Evolutionary conservation across 495 filamentous ascomycete genomes (phyloP).

Genomic region (Pyrenula massariospora): DNA sequence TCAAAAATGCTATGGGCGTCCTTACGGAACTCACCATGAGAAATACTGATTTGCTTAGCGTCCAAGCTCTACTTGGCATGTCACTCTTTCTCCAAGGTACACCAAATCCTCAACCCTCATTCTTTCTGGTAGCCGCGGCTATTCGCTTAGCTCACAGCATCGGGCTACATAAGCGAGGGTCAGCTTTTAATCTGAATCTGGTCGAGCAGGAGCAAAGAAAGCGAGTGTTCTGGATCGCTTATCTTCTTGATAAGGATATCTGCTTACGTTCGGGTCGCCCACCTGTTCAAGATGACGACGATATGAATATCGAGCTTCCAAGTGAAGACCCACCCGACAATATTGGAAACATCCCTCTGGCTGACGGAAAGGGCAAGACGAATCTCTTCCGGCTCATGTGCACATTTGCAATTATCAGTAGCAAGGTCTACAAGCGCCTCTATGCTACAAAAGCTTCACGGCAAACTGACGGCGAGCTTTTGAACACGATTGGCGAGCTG

Average conservation of each 20-base stretch:
- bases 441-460: constrained; percentile 89
- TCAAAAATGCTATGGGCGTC: constrained; percentile 93
- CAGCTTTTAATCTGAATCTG: constrained; percentile 78
- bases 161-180: constrained; percentile 85
- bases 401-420: constrained; percentile 81
- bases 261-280: constrained; percentile 87
- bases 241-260: constrained; percentile 90
- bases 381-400: constrained; percentile 90
- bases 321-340: constrained; percentile 84
- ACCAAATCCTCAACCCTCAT: constrained; percentile 90
- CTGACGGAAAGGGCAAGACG: constrained; percentile 82
- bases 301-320: constrained; percentile 95
- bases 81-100: constrained; percentile 93
- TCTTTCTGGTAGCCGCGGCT: constrained; percentile 85
- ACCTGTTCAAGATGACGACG: constrained; percentile 91
- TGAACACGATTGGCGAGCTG: constrained; percentile 93
- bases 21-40: constrained; percentile 87
- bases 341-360: constrained; percentile 83
- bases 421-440: constrained; percentile 84
- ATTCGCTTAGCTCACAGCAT: constrained; percentile 90
- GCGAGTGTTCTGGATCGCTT: constrained; percentile 96
- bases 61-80: constrained; percentile 95
- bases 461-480: constrained; percentile 82
- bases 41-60: constrained; percentile 89
- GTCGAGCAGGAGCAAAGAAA: constrained; percentile 92